Conservation (phyloP, 208 protist species). For the Trypanosoma platydactyli region DNA sequence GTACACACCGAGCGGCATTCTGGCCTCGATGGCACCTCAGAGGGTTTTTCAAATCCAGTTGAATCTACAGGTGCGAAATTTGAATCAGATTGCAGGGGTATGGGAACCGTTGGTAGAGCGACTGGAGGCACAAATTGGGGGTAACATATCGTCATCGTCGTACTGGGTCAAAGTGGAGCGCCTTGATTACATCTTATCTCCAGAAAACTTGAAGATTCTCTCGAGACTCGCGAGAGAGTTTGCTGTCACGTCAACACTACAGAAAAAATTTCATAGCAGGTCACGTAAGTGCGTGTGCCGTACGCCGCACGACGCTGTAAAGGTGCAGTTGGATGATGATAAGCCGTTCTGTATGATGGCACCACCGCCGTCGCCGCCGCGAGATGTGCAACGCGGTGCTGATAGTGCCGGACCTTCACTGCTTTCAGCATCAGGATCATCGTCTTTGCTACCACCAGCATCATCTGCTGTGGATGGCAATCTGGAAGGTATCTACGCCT, state of each 20-base stretch:
- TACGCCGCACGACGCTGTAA: neutral
- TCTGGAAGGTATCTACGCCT: conserved; percentile 27
- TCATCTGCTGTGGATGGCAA: conserved; percentile 8
- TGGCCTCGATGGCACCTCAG: conserved; percentile 41
- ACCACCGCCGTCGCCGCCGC: too few species aligned
- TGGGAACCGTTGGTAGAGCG: conserved; percentile 87
- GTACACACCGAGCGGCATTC: conserved; percentile 37
- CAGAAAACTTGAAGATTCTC: conserved; percentile 65
- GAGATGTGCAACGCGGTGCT: neutral
- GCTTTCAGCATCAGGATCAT: conserved; percentile 29
- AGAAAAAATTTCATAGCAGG: conserved; percentile 58
- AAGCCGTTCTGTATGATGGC: neutral
- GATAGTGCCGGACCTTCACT: conserved; percentile 15
- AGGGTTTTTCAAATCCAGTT: conserved; percentile 54
- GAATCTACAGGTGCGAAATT: conserved; percentile 54
- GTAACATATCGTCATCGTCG: conserved; percentile 46
- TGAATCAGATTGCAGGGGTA: conserved; percentile 70
- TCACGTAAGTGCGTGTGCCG: conserved; percentile 40
- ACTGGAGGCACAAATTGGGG: conserved; percentile 45
- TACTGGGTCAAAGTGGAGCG: conserved; percentile 60
- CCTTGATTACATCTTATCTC: conserved; percentile 78
- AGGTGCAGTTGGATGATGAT: neutral
- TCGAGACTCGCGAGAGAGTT: conserved; percentile 50
- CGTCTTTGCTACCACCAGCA: conserved; percentile 19
- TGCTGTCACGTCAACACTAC: conserved; percentile 42